A percentile compares a stretch with the other conserved stretches of the same genome.
These are phyloP conservation scores for Magnusiomyces magnusii DNA, from an alignment of 1,139 yeast genomes.

Conservation along the genomic window DNA sequence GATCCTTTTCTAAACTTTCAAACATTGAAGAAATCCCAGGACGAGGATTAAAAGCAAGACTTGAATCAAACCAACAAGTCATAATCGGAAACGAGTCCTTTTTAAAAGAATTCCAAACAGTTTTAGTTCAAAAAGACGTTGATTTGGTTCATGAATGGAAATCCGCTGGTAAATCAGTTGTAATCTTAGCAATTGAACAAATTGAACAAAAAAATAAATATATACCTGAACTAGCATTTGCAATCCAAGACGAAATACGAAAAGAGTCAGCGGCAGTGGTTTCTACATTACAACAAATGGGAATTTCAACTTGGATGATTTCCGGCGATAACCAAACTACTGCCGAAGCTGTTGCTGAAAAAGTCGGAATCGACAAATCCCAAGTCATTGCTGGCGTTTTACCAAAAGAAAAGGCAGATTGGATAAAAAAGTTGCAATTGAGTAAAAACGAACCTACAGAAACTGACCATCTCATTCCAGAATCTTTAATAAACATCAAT, in stretches of 20 bases:
- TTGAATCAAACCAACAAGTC: conserved; percentile 26
- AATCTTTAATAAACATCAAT: no score
- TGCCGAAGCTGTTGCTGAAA: conserved; percentile 59
- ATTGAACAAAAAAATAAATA: conserved; percentile 31
- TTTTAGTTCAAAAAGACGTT: conserved; percentile 24
- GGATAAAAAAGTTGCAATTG: conserved; percentile 46
- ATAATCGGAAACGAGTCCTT: conserved; percentile 61
- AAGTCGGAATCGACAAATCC: conserved; percentile 47
- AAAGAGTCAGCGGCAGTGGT: conserved; percentile 53
- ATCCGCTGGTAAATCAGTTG: conserved; percentile 53
- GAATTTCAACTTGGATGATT: conserved; percentile 62
- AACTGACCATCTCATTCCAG: no score
- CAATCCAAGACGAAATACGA: conserved; percentile 59
- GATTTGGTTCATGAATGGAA: conserved; percentile 49
- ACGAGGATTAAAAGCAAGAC: conserved; percentile 46
- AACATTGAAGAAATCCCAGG: conserved; percentile 50
- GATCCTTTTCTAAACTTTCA: conserved; percentile 37
- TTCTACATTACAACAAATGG: conserved; percentile 37
- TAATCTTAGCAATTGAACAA: conserved; percentile 43
- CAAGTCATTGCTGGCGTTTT: conserved; percentile 66
- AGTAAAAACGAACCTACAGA: neutral
- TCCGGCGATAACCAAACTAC: conserved; percentile 63
- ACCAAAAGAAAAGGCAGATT: conserved; percentile 63
- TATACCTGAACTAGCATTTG: conserved; percentile 43
- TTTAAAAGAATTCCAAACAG: conserved; percentile 41